phyloP scores from a whole-genome alignment of 2,329 filamentous ascomycete genomes.

The Colletotrichum tofieldiae region DNA sequence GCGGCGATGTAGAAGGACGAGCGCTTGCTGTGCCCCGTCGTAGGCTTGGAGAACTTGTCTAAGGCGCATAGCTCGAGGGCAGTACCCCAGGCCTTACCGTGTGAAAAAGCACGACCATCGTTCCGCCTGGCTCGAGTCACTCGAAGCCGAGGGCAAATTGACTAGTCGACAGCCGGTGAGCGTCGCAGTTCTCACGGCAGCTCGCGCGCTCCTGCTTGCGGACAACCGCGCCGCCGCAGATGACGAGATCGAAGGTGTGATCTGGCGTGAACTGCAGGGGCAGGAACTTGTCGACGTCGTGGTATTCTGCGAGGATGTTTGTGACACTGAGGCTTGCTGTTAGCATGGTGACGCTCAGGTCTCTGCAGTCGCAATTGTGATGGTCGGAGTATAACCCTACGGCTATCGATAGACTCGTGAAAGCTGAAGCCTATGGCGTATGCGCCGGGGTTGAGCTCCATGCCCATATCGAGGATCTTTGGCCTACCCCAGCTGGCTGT shows the following conservation, averaged over 20 bases:
- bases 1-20: constrained; percentile 68
- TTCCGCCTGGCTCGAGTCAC: constrained; percentile 62
- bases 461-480: too few species aligned
- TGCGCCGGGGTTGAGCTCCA: too few species aligned
- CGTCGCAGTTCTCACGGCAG: constrained; percentile 55
- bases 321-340: constrained; percentile 59
- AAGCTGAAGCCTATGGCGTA: constrained; percentile 55
- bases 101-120: constrained; percentile 55
- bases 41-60: too few species aligned
- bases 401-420: constrained; percentile 57
- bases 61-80: too few species aligned
- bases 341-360: constrained; percentile 65
- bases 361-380: constrained; percentile 43
- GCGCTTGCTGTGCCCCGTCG: constrained; percentile 45
- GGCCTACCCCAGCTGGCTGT: too few species aligned
- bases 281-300: constrained; percentile 51
- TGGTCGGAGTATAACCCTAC: constrained; percentile 53
- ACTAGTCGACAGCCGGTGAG: constrained; percentile 52
- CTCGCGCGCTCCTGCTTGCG: constrained; percentile 38
- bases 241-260: constrained; percentile 57
- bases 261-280: constrained; percentile 46
- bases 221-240: constrained; percentile 59
- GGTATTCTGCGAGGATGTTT: constrained; percentile 52
- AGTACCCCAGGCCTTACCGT: too few species aligned
- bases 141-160: constrained; percentile 64